Base-by-base conservation (phyloP, 352 stramenopile genomes). In the Globisporangium cystogenes region DNA sequence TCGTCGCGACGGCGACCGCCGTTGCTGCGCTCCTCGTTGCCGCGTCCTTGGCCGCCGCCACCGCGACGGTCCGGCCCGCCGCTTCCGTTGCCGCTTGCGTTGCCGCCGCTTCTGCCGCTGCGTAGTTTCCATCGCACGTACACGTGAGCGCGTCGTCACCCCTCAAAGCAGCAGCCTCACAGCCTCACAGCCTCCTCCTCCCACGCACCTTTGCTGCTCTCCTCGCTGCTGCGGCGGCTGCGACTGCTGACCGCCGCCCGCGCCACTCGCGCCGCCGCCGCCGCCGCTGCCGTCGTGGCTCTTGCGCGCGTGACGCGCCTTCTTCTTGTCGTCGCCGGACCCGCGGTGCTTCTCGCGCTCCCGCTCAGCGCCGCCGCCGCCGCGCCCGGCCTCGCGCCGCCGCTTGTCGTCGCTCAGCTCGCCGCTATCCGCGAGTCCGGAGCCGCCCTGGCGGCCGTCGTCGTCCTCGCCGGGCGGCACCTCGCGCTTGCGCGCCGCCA, bases 401-500 rank as follows among this genome's bases (percentile, higher is more conserved):
- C 50, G 41, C 16, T 57, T 37, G 10, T 62, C 56, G 18, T 42
- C 55, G 26, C 11, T 29, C 29, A 44, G 57, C 18, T 59, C 48
- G 10, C 29, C 24, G 0, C 57, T 48, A 6, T 58, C 59, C n/a
- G n/a, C n/a, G n/a, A n/a, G n/a, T 18, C 57, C 44, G 27, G 33
- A 21, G 39, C 15, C 10, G 23, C 24, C 42, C 16, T 51, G 53
- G 18, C 33, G 40, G 0, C 45, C 51, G 16, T 36, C 40, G 1
- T 73, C 63, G 26, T 51, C 29, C 5, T 40, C 26, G n/a, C n/a
- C n/a, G 21, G 39, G 52, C 49, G n/a, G 35, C 21, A 33, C 74
- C 37, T 90, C 82, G 15, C 82, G 74, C 65, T 93, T 90, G 27
- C 79, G 78, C 24, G 71, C 74, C 15, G 78, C 83, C 44, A 89